These are phyloP conservation scores for Citrus glauca DNA, from an alignment of 345 rosid species.

Conservation along the genomic window DNA sequence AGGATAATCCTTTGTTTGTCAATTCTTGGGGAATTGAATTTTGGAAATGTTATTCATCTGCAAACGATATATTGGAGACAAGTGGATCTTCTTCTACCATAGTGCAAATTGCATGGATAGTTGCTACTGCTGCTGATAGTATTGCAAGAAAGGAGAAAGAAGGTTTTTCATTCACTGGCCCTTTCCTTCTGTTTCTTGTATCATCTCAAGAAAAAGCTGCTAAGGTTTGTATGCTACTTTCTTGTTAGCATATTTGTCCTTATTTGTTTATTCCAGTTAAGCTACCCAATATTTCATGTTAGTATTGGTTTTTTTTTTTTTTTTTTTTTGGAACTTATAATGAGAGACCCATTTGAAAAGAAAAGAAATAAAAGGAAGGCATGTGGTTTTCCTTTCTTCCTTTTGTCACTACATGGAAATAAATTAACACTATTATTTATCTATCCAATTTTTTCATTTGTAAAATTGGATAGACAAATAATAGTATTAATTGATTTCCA, in stretches of 20 bases:
- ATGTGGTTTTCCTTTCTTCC: not conserved
- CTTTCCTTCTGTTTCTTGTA: constrained; percentile 77
- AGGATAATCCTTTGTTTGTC: constrained; percentile 43
- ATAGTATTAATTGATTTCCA: not conserved
- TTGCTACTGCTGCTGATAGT: constrained; percentile 67
- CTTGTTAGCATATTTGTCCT: not conserved
- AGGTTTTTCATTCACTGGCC: constrained; percentile 39
- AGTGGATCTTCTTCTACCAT: constrained; percentile 51
- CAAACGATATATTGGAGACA: constrained; percentile 57
- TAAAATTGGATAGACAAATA: not conserved
- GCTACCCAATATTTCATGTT: not conserved
- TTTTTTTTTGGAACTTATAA: not conserved
- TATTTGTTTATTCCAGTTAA: not conserved
- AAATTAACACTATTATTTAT: too few species aligned
- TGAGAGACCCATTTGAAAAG: not conserved
- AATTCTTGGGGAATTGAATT: constrained; percentile 84
- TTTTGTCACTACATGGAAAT: too few species aligned
- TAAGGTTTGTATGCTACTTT: constrained; percentile 37
- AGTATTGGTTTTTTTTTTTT: not conserved
- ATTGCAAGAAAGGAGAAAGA: constrained; percentile 70
- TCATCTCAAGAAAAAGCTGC: constrained; percentile 79
- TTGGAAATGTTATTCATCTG: constrained; percentile 56
- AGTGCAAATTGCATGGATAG: constrained; percentile 85
- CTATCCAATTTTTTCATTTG: not conserved
- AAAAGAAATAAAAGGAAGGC: not conserved